Evolutionary conservation across 2,329 filamentous ascomycete species (phyloP).

Genomic region (Ascochyta rabiei): DNA sequence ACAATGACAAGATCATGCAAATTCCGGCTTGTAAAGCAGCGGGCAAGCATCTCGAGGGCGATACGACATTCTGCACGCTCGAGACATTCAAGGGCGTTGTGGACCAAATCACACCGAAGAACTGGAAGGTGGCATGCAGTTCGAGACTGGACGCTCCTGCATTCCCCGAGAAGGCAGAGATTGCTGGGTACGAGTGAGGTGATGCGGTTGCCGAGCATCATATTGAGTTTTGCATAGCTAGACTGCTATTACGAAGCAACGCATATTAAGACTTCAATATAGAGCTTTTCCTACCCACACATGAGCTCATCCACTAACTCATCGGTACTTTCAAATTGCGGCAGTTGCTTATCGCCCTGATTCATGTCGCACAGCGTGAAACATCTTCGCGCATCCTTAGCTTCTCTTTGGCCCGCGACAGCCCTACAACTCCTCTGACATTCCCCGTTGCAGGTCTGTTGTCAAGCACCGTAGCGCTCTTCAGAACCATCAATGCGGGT

Average conservation of each 20-base stretch:
- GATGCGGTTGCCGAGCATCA: no score
- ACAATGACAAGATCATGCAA: constrained; percentile 83
- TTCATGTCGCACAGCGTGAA: not conserved
- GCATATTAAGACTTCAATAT: no score
- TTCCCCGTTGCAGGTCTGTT: not conserved
- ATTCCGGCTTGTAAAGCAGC: constrained; percentile 78
- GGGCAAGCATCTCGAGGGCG: constrained; percentile 84
- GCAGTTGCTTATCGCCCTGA: not conserved
- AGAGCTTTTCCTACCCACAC: no score
- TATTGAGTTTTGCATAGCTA: no score
- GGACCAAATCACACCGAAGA: constrained; percentile 82
- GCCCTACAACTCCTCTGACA: not conserved
- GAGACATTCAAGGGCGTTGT: constrained; percentile 91
- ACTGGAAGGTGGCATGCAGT: constrained; percentile 73
- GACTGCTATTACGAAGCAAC: no score
- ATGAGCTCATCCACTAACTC: not conserved
- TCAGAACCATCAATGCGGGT: not conserved
- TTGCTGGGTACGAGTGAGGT: constrained; percentile 39
- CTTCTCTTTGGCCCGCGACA: not conserved
- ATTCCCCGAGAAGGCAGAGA: constrained; percentile 52
- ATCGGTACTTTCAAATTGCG: not conserved
- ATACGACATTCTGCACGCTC: constrained; percentile 89
- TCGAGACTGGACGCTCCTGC: constrained; percentile 62
- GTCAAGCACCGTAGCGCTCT: not conserved
- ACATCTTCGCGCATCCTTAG: not conserved